Base-by-base conservation (phyloP, 192 early-diverging fungal genomes). In the Linnemannia schmuckeri region DNA sequence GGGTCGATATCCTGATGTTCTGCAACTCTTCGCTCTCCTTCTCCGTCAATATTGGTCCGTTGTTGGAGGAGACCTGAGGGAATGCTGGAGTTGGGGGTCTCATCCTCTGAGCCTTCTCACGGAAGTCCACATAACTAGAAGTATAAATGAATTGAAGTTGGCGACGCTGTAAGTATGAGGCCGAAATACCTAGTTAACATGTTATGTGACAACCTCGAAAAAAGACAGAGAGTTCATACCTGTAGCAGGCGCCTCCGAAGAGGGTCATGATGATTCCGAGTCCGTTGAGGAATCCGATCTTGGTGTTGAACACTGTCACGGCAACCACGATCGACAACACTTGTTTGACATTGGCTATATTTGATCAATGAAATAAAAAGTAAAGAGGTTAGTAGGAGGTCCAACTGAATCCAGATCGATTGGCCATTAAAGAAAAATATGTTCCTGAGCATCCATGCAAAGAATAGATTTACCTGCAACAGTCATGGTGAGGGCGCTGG, bases 401-500 rank as follows among this genome's bases (percentile, higher is more conserved):
- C 44, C 20, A 52, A 41, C 24, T 4, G 17, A 42, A n/a, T 52
- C 22, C 20, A 9, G 15, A 15, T 10, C 18, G n/a, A 0, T 44
- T 33, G 0, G 40, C 70, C 40, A 12, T 24, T 24, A 46, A 46
- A 10, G 0, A 46, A 46, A 3, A 46, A 52, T 20, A 18, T 22
- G 1, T 3, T 42, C 40, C 18, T 20, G n/a, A 0, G 17, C 18
- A 52, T 52, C 12, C 44, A 10, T 18, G 71, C 30, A 33, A 54
- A 70, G n/a, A 22, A 22, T 2, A 10, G 9, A 8, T 41, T 94
- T 94, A 74, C 90, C 92, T 77, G 92, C 93, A 3, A 97, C 96
- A 24, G 93, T 93, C 93, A 97, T 97, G 55, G 94, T 96, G 71
- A 98, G 90, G 15, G 97, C 95, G 49, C 94, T 94, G 13, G 96